Base-by-base conservation (phyloP, 2,329 filamentous ascomycete species). In the Fusarium luffae region DNA sequence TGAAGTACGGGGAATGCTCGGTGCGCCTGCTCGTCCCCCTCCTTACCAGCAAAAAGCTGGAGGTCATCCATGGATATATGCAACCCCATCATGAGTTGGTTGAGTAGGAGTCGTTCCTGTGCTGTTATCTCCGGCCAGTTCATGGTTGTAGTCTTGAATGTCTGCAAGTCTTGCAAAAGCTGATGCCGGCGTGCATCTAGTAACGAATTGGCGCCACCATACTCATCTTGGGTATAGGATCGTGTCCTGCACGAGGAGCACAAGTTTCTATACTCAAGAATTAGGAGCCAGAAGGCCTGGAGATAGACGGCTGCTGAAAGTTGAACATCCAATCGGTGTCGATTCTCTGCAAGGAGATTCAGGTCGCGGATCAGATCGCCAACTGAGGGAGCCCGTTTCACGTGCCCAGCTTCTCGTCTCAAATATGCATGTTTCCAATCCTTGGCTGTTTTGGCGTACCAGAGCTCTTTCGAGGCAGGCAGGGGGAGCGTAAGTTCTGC, bases 1-100 rank as follows among this genome's bases (percentile, higher is more conserved):
- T 87, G 84, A 10, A 92, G 79, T 0, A 84, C 80, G 0, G 87
- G 85, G 66, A 89, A 89, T 16, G 89, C 83, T 9, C 85, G 79
- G 6, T 86, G 83, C 6, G 90, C 89, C 74, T 91, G 88, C 34
- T 90, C 89, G 65, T 89, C 86, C 25, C 88, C 89, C 68, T 90
- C 89, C 44, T 90, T 89, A 7, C 90, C 90, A 0, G 88, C 87
- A 68, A 92, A 91, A 6, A 90, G 83, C 72, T 92, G 89, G 18
- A 92, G 80, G 60, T 92, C 89, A 68, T 90, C 86, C 4, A 91
- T 79, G 0, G 88, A 88, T 44, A 90, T 84, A 75, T 92, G 86
- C 7, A 92, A 81, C 72, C 91, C 86, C 82, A 92, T 86, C 59
- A 89, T 80, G 13, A 91, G 80, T 2, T 90, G 80, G 70, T 86